A percentile compares a stretch with the other conserved stretches of the same genome.
Conservation (phyloP, 169 alveolate species). For the Babesia caballi region DNA sequence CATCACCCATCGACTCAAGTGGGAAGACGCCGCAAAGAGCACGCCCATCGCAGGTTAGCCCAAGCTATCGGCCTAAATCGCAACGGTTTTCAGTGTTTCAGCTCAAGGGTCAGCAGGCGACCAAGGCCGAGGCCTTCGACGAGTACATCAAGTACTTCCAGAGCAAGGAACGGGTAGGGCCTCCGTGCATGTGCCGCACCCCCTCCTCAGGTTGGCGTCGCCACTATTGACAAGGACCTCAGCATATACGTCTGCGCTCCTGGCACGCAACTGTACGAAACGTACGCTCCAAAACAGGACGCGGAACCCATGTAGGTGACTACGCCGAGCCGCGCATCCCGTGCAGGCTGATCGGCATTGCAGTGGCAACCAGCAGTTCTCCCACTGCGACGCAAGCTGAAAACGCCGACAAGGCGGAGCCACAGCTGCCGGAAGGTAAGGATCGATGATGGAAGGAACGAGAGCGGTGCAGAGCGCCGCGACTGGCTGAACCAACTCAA, state of each 20-base stretch:
- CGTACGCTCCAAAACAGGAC: constrained; percentile 8
- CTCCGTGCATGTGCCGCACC: neutral
- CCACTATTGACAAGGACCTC: constrained; percentile 39
- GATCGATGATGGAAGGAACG: neutral
- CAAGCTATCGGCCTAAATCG: too few relatives aligned
- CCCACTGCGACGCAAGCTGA: neutral
- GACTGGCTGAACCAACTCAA: constrained; percentile 66
- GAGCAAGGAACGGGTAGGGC: constrained; percentile 48
- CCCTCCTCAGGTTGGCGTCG: constrained; percentile 52
- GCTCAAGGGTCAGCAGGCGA: constrained; percentile 14
- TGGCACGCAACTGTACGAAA: constrained; percentile 40
- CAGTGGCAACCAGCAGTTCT: neutral
- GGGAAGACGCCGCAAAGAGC: constrained; percentile 58
- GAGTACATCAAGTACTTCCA: constrained; percentile 59
- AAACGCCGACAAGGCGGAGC: neutral
- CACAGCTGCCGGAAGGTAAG: constrained; percentile 4
- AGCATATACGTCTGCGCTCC: constrained; percentile 63
- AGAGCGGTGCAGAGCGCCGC: neutral
- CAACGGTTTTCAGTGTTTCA: constrained; percentile 40
- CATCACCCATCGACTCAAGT: constrained; percentile 61
- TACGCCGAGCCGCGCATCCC: neutral
- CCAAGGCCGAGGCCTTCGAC: constrained; percentile 17
- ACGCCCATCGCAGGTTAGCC: constrained; percentile 45
- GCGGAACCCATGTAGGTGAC: constrained; percentile 23
- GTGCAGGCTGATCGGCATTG: constrained; percentile 48